These are phyloP conservation scores for Hericium coralloides DNA, from an alignment of 768 basidiomycete species.

Conservation along the genomic window DNA sequence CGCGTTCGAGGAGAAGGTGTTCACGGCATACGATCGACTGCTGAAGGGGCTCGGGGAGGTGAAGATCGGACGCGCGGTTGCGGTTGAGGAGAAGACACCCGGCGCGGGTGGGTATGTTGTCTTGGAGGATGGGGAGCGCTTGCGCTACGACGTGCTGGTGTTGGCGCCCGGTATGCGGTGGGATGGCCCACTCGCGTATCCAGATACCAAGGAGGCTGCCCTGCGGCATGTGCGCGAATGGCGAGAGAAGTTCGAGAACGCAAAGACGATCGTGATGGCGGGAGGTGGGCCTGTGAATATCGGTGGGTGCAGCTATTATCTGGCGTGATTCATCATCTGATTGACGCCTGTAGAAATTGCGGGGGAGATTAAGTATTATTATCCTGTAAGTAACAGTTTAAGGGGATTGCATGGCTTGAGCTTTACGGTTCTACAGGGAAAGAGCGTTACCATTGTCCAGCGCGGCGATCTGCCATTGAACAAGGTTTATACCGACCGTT, in stretches of 20 bases:
- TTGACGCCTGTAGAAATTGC: constrained; percentile 24
- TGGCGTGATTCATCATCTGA: background rate
- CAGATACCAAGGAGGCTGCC: constrained; percentile 22
- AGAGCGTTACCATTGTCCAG: constrained; percentile 55
- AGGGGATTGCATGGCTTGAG: background rate
- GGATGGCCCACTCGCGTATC: constrained; percentile 40
- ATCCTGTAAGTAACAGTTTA: constrained; percentile 24
- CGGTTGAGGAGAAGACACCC: constrained; percentile 28
- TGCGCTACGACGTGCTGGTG: constrained; percentile 49
- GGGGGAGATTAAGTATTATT: constrained; percentile 33
- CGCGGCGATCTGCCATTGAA: constrained; percentile 40
- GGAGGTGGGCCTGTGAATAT: constrained; percentile 23
- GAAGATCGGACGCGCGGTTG: constrained; percentile 25
- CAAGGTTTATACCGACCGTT: constrained; percentile 39
- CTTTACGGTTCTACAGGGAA: constrained; percentile 13
- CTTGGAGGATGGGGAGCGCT: constrained; percentile 37
- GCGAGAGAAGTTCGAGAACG: constrained; percentile 12
- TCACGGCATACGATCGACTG: constrained; percentile 41
- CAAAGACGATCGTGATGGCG: constrained; percentile 15
- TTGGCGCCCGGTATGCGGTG: constrained; percentile 51
- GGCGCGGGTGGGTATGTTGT: constrained; percentile 35
- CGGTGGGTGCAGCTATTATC: constrained; percentile 18
- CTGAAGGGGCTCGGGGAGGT: constrained; percentile 42
- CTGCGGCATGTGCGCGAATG: constrained; percentile 15
- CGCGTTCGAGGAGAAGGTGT: constrained; percentile 10